phyloP scores from a whole-genome alignment of 345 rosid species.

The Gossypium arboreum region DNA sequence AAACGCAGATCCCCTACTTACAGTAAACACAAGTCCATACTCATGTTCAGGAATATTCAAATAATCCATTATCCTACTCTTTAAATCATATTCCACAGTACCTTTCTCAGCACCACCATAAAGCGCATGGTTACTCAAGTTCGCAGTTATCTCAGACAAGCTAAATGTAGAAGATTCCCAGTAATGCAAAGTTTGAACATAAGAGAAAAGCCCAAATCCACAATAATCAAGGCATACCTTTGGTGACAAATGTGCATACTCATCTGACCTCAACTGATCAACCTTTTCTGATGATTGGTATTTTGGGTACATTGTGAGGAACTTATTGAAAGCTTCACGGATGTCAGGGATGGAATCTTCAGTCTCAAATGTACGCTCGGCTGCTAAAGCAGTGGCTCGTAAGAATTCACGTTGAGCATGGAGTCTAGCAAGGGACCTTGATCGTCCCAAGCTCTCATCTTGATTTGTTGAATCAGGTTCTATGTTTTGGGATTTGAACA shows the following conservation, averaged over 20 bases:
- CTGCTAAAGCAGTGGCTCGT: slow-evolving; percentile 83
- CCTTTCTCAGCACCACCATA: slow-evolving; percentile 92
- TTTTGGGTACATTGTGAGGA: slow-evolving; percentile 84
- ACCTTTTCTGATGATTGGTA: slow-evolving; percentile 75
- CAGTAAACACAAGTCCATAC: slow-evolving; percentile 96
- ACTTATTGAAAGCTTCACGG: slow-evolving; percentile 59
- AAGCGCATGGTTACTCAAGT: slow-evolving; percentile 89
- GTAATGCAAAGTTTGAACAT: slow-evolving; percentile 79
- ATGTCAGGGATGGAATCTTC: slow-evolving; percentile 69
- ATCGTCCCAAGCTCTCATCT: slow-evolving; percentile 72
- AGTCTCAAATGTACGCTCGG: slow-evolving; percentile 62
- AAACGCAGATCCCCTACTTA: slow-evolving; percentile 96
- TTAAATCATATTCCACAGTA: slow-evolving; percentile 81
- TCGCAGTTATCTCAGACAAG: slow-evolving; percentile 90
- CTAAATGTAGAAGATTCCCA: slow-evolving; percentile 99
- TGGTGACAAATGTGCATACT: slow-evolving; percentile 72
- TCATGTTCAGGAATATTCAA: slow-evolving; percentile 95
- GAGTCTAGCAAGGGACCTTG: slow-evolving; percentile 93
- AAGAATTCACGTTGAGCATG: slow-evolving; percentile 88
- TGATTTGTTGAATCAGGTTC: slow-evolving; percentile 55
- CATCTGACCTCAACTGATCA: slow-evolving; percentile 68
- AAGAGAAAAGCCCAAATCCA: slow-evolving; percentile 94
- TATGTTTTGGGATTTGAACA: slow-evolving; percentile 73
- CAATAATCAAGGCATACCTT: slow-evolving; percentile 99
- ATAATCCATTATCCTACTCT: slow-evolving; percentile 88